Conservation (phyloP, 495 filamentous ascomycete species). For the Penicillium ucsense region DNA sequence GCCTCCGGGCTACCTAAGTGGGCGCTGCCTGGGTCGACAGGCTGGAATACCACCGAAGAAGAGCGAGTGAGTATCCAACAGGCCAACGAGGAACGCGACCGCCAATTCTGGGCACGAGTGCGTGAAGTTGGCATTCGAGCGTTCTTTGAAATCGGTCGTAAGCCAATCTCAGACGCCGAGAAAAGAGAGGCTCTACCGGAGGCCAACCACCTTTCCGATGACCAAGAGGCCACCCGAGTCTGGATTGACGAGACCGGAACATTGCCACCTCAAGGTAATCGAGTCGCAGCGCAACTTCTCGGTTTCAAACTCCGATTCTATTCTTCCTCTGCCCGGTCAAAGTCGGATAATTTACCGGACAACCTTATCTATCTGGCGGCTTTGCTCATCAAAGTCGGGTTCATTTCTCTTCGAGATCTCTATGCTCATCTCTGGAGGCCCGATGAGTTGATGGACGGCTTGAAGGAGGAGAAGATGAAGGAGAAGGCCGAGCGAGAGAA, state of each 20-base stretch:
- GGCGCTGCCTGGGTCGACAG: conserved; percentile 62
- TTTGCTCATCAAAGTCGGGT: conserved; percentile 91
- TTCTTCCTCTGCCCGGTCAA: conserved; percentile 57
- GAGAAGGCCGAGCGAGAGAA: conserved; percentile 74
- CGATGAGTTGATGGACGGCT: conserved; percentile 68
- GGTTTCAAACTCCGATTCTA: conserved; percentile 98
- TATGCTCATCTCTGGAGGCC: conserved; percentile 87
- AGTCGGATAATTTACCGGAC: conserved; percentile 65
- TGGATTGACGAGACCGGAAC: conserved; percentile 77
- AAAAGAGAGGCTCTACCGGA: conserved; percentile 35
- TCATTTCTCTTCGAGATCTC: conserved; percentile 87
- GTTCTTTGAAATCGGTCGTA: conserved; percentile 77
- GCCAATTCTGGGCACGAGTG: conserved; percentile 74
- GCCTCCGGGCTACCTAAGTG: conserved; percentile 61
- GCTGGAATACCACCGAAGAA: conserved; percentile 50
- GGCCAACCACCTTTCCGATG: conserved; percentile 27
- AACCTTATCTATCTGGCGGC: conserved; percentile 88
- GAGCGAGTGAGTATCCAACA: conserved; percentile 44
- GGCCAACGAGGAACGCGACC: conserved; percentile 54
- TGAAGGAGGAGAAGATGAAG: conserved; percentile 55
- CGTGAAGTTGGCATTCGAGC: conserved; percentile 64
- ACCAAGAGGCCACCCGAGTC: conserved; percentile 43
- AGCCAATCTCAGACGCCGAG: conserved; percentile 42
- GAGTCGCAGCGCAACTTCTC: conserved; percentile 83
- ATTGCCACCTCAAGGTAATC: conserved; percentile 74